These are phyloP conservation scores for Diaporthe amygdali DNA, from an alignment of 2,329 filamentous ascomycete genomes.

Conservation along the genomic window DNA sequence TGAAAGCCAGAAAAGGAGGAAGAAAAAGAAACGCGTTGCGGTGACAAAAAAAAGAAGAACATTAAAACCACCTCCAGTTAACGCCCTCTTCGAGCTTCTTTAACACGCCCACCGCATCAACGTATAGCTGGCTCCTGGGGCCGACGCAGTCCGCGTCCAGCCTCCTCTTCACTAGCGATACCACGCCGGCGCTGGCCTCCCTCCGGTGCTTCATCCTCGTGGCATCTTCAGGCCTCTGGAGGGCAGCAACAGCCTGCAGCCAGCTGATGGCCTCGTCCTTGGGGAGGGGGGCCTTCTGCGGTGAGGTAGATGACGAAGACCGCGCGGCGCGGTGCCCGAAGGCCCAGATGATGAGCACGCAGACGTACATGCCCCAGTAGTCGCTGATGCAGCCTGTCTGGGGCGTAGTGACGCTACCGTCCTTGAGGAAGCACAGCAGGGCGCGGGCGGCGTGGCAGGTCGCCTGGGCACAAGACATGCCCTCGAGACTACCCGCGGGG, in stretches of 20 bases:
- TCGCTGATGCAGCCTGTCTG: slow-evolving; percentile 49
- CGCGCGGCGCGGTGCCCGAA: slow-evolving; percentile 45
- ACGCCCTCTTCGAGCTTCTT: slow-evolving; percentile 54
- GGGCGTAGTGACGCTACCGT: slow-evolving; percentile 25
- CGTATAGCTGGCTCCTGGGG: slow-evolving; percentile 53
- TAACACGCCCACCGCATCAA: slow-evolving; percentile 59
- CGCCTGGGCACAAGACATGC: slow-evolving; percentile 47
- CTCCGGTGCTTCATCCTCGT: slow-evolving; percentile 42
- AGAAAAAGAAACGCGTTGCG: not conserved
- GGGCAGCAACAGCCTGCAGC: slow-evolving; percentile 47
- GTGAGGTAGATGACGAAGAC: not conserved
- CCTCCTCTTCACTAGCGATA: slow-evolving; percentile 52
- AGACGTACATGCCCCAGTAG: slow-evolving; percentile 63
- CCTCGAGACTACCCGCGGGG: slow-evolving; percentile 29
- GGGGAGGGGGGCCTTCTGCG: slow-evolving; percentile 24
- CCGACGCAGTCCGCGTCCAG: slow-evolving; percentile 57
- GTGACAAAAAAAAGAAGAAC: not conserved
- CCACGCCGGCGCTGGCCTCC: slow-evolving; percentile 47
- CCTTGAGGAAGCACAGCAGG: slow-evolving; percentile 50
- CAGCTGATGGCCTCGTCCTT: slow-evolving; percentile 39
- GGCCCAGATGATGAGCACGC: slow-evolving; percentile 65
- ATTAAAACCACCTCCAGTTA: slow-evolving; percentile 47
- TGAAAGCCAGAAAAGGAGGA: not conserved
- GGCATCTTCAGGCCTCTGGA: slow-evolving; percentile 43
- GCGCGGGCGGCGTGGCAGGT: slow-evolving; percentile 57